Evolutionary conservation across 805 yeast species (phyloP), one percentile per base, ranked within the genome.

Genomic region (Hagleromyces aurorensis): DNA sequence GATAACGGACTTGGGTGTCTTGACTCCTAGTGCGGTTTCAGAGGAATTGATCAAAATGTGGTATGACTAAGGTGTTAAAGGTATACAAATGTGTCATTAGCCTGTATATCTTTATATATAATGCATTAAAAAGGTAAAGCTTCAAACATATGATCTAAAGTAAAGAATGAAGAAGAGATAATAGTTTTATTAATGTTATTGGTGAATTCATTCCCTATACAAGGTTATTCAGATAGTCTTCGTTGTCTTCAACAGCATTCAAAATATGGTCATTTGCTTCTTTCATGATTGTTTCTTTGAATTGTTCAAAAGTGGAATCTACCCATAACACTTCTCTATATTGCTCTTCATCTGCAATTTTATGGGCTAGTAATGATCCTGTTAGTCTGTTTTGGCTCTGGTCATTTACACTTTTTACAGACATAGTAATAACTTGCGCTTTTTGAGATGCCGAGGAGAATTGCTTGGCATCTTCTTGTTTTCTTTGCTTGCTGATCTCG

Each of bases 31-130:
- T 37, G 97, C 97, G 0, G 98, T 91, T 13, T 80, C 94, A n/a
- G 98, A 91, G 56, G 99, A 91, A 61, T 70, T 91, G 57, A 91
- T 91, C 55, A 91, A 91, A 61, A 85, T 91, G 75, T 91, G 96
- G 96, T 87, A 86, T 50, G 96, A 87, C 57, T 87, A 55, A 55
- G 19, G n/a, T n/a, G n/a, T n/a, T n/a, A n/a, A n/a, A n/a, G n/a
- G n/a, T n/a, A n/a, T n/a, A n/a, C n/a, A n/a, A n/a, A n/a, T n/a
- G n/a, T n/a, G n/a, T n/a, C n/a, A n/a, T n/a, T n/a, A n/a, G n/a
- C n/a, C n/a, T n/a, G n/a, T n/a, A n/a, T n/a, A n/a, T n/a, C n/a
- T n/a, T n/a, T n/a, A n/a, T n/a, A n/a, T n/a, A n/a, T n/a, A n/a
- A n/a, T n/a, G n/a, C n/a, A n/a, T n/a, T n/a, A n/a, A n/a, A n/a